phyloP scores from a whole-genome alignment of 148 eudicot species.

The Vaccinium darrowii region DNA sequence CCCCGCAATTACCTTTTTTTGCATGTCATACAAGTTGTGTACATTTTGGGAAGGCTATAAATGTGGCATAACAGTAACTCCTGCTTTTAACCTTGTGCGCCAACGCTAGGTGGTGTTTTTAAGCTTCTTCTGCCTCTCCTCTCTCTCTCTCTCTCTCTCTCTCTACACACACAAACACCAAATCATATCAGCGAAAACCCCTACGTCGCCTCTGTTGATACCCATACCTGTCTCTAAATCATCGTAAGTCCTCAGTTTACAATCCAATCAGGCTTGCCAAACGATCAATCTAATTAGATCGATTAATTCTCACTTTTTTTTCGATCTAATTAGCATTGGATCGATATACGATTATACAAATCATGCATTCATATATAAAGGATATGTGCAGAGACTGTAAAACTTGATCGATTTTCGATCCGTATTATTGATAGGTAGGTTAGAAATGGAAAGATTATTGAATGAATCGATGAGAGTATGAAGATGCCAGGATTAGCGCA shows the following conservation, averaged over 20 bases:
- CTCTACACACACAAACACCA: slow-evolving; percentile 20
- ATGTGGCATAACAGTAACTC: not conserved
- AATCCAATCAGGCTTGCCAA: not conserved
- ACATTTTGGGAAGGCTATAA: not conserved
- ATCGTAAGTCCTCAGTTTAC: slow-evolving; percentile 9
- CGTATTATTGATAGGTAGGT: not conserved
- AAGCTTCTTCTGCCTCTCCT: slow-evolving; percentile 5
- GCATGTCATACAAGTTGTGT: not conserved
- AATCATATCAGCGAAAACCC: slow-evolving; percentile 69
- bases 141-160: slow-evolving; percentile 28
- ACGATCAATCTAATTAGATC: slow-evolving; percentile 16
- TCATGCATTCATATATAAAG: not conserved
- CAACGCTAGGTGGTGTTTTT: not conserved
- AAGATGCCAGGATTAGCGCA: slow-evolving; percentile 78
- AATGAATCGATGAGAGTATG: slow-evolving; percentile 28
- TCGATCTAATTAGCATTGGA: slow-evolving; percentile 15
- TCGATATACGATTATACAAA: slow-evolving; percentile 10
- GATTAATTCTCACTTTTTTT: not conserved
- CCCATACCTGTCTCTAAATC: slow-evolving; percentile 18
- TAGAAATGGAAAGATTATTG: slow-evolving; percentile 26
- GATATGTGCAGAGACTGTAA: not conserved
- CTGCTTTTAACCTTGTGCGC: slow-evolving; percentile 2
- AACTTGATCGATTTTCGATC: slow-evolving; percentile 14
- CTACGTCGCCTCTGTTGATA: slow-evolving; percentile 22
- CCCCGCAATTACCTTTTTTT: too few species aligned